These are phyloP conservation scores for Blastocystis sp. DNA, from an alignment of 352 stramenopile species.

Conservation along the genomic window DNA sequence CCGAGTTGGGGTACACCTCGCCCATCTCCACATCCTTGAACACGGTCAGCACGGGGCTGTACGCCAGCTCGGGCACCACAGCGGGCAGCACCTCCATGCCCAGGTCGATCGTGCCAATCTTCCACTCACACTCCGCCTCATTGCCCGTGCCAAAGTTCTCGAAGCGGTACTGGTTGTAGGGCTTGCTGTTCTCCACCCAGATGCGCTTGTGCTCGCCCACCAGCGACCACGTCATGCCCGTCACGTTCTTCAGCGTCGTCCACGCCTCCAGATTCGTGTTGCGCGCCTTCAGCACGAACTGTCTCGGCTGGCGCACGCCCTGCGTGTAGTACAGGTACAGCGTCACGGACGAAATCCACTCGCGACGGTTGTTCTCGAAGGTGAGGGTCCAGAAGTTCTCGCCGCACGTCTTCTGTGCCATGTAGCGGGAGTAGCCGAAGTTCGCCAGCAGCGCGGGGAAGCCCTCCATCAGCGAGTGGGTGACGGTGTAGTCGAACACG, in stretches of 20 bases:
- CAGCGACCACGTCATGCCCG: neutral
- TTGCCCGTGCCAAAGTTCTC: neutral
- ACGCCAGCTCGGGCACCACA: neutral
- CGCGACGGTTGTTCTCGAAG: neutral
- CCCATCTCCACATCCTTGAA: neutral
- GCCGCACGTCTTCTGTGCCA: neutral
- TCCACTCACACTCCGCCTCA: neutral
- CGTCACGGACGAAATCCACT: constrained; percentile 23
- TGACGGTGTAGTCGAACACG: constrained; percentile 26
- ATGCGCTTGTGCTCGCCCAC: neutral
- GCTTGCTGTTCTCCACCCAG: neutral
- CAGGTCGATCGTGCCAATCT: neutral
- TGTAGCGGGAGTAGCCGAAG: neutral
- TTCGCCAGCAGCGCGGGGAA: neutral
- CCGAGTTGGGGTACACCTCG: neutral
- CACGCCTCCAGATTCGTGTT: neutral
- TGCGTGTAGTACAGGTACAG: neutral
- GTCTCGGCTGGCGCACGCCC: neutral
- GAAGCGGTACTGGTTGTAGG: neutral
- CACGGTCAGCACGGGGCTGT: neutral
- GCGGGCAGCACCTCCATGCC: neutral
- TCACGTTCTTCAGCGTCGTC: neutral
- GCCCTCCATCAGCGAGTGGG: neutral
- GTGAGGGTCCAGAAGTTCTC: neutral
- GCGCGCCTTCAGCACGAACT: constrained; percentile 12